Evolutionary conservation across 306 rosid species (phyloP).

Genomic region (Leucaena leucocephala): DNA sequence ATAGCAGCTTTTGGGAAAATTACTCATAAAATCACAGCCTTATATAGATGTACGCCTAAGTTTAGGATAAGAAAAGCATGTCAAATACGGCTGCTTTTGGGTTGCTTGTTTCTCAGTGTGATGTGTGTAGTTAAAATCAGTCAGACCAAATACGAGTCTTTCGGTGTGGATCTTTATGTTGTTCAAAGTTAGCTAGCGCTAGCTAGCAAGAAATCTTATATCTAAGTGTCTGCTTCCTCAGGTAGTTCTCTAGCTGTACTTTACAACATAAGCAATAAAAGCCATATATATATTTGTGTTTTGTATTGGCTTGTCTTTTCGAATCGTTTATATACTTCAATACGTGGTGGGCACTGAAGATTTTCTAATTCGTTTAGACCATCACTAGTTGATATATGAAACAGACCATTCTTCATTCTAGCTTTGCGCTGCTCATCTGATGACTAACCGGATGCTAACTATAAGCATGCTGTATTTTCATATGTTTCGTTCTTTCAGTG

Average conservation of each 20-base stretch:
- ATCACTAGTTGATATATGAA: too few relatives aligned
- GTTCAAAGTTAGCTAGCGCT: background rate
- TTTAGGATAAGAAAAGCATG: background rate
- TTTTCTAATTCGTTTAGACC: background rate
- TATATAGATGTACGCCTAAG: background rate
- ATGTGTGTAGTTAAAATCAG: background rate
- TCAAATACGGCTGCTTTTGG: background rate
- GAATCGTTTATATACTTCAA: background rate
- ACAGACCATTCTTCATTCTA: too few relatives aligned
- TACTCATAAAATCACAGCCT: background rate
- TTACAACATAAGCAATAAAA: too few relatives aligned
- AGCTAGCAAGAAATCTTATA: background rate
- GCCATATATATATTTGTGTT: too few relatives aligned
- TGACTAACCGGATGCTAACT: background rate
- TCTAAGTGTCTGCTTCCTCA: background rate
- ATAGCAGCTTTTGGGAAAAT: background rate
- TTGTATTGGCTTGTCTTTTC: background rate
- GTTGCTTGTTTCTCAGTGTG: background rate
- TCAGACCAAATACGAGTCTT: background rate
- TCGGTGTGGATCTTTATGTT: background rate
- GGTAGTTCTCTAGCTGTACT: too few relatives aligned
- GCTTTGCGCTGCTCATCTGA: too few relatives aligned
- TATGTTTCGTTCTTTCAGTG: background rate
- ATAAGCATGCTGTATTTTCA: too few relatives aligned
- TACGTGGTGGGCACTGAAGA: too few relatives aligned